Evolutionary conservation across 2,329 filamentous ascomycete species (phyloP).

Genomic region (Cadophora sp.): DNA sequence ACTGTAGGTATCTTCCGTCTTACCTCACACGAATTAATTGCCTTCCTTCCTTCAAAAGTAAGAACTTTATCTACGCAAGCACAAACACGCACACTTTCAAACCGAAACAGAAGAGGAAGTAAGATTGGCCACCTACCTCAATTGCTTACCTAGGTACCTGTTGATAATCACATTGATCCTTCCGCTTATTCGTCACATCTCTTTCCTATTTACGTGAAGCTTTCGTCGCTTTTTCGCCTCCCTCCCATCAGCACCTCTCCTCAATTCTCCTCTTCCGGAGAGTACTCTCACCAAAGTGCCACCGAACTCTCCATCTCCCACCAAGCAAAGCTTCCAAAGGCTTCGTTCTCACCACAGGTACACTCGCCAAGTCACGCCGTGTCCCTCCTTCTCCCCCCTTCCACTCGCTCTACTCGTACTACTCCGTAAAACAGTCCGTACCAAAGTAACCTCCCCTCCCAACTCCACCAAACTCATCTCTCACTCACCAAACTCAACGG

Average conservation of each 20-base stretch:
- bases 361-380: conserved; percentile 4
- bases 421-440: too few relatives aligned
- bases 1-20: not conserved
- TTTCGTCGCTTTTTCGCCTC: not conserved
- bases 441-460: not conserved
- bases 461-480: not conserved
- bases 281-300: not conserved
- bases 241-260: not conserved
- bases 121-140: conserved; percentile 13
- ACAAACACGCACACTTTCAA: too few relatives aligned
- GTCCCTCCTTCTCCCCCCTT: too few relatives aligned
- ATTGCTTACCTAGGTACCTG: not conserved
- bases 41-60: conserved; percentile 2
- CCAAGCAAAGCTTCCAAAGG: conserved; percentile 6
- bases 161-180: too few relatives aligned
- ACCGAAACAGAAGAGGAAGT: not conserved
- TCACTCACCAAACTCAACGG: too few relatives aligned
- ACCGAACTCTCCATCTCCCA: not conserved
- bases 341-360: not conserved
- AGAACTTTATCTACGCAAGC: conserved; percentile 15
- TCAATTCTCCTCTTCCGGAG: not conserved
- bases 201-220: conserved; percentile 7
- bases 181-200: not conserved
- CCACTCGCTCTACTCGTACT: too few relatives aligned
- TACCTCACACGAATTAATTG: not conserved